Percentiles rank a stretch among this genome's conserved stretches.
phyloP scores from a whole-genome alignment of 23 red algal species.

The Gracilaria gracilis region DNA sequence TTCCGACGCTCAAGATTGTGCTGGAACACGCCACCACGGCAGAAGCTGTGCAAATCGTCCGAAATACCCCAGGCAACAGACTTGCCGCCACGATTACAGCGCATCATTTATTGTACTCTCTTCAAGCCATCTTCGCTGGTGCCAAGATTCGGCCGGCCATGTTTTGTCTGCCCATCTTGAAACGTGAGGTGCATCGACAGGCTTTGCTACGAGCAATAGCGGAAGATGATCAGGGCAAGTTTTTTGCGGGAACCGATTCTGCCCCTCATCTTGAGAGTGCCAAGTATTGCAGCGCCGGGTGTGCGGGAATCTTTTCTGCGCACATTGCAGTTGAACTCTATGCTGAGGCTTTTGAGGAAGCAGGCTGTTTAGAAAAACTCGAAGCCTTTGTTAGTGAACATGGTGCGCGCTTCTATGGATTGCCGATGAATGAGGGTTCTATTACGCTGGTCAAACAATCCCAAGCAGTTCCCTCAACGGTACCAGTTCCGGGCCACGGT shows the following conservation, averaged over 20 bases:
- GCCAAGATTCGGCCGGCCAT: conserved; percentile 77
- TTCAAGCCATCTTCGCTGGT: conserved; percentile 76
- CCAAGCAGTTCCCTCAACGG: background rate
- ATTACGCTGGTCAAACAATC: conserved; percentile 47
- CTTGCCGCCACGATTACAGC: conserved; percentile 87
- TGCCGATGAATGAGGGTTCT: conserved; percentile 72
- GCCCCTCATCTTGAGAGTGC: conserved; percentile 74
- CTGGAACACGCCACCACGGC: conserved; percentile 92
- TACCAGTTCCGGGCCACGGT: conserved; percentile 36
- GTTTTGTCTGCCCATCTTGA: conserved; percentile 96
- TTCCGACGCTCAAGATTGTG: conserved; percentile 87
- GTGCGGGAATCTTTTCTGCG: conserved; percentile 87
- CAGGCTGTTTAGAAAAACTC: conserved; percentile 71
- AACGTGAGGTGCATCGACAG: conserved; percentile 78
- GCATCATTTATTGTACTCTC: conserved; percentile 88
- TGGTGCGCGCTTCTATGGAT: conserved; percentile 87
- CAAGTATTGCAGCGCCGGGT: conserved; percentile 66
- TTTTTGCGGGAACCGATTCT: conserved; percentile 95
- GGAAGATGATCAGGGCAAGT: conserved; percentile 61
- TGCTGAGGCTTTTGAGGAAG: conserved; percentile 89
- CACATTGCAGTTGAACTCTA: conserved; percentile 80
- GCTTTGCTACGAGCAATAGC: conserved; percentile 79
- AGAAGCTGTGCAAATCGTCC: conserved; percentile 77
- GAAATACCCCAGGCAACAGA: conserved; percentile 31
- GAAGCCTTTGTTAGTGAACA: conserved; percentile 84